These are phyloP conservation scores for Meredithiella fracta DNA, from an alignment of 2,329 filamentous ascomycete genomes.

Conservation along the genomic window DNA sequence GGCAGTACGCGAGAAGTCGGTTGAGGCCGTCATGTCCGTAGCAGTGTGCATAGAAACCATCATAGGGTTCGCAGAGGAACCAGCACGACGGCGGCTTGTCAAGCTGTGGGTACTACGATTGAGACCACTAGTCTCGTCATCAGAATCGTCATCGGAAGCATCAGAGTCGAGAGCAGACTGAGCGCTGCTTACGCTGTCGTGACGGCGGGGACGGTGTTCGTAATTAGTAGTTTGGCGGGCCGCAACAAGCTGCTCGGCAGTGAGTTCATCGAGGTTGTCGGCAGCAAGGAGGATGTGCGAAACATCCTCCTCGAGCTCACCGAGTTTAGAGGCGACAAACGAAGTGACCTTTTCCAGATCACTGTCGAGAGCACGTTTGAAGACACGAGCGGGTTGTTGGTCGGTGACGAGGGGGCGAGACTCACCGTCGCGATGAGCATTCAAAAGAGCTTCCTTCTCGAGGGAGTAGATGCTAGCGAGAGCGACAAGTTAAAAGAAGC, in stretches of 20 bases:
- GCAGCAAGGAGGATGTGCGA: conserved; percentile 62
- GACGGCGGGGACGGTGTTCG: conserved; percentile 17
- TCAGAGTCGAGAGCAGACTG: conserved; percentile 34
- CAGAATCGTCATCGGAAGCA: conserved; percentile 47
- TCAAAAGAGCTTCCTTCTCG: conserved; percentile 55
- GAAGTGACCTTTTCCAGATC: conserved; percentile 89
- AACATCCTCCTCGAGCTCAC: conserved; percentile 69
- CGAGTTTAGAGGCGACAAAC: conserved; percentile 81
- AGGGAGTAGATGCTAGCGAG: conserved; percentile 69
- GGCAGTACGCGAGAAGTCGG: conserved; percentile 41
- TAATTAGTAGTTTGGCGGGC: conserved; percentile 18
- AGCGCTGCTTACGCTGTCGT: conserved; percentile 26
- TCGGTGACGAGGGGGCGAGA: conserved; percentile 63
- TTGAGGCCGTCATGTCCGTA: conserved; percentile 45
- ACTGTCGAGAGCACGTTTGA: conserved; percentile 63
- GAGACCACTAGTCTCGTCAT: conserved; percentile 40
- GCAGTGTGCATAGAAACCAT: conserved; percentile 22
- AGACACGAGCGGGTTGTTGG: conserved; percentile 64
- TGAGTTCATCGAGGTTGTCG: conserved; percentile 47
- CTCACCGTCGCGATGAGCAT: conserved; percentile 54
- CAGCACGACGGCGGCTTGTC: conserved; percentile 16
- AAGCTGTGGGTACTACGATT: conserved; percentile 29
- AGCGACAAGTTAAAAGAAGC: conserved; percentile 16
- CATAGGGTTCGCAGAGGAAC: conserved; percentile 6
- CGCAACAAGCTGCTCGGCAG: conserved; percentile 26